phyloP scores from a whole-genome alignment of 169 alveolate genomes.

The Cyclospora cayetanensis region DNA sequence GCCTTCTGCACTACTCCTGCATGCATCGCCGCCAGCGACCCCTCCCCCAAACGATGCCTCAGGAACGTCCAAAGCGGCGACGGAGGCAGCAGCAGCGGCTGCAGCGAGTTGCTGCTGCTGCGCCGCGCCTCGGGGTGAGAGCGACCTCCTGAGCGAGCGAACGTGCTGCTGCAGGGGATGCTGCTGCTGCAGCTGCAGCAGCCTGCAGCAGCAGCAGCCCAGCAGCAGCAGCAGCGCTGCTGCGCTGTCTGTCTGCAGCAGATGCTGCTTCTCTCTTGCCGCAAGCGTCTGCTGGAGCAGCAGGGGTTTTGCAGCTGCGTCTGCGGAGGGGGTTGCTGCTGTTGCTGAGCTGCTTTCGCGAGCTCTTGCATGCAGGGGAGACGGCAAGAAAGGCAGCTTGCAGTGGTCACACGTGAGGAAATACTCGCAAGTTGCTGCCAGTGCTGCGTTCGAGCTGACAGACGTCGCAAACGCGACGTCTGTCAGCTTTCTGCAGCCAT shows the following conservation, averaged over 20 bases:
- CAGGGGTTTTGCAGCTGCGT: background rate
- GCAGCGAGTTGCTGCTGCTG: background rate
- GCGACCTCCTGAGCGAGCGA: background rate
- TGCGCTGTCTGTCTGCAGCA: background rate
- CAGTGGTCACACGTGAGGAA: background rate
- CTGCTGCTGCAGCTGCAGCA: conserved; percentile 3
- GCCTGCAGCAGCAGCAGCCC: conserved; percentile 10
- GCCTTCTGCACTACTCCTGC: conserved; percentile 25
- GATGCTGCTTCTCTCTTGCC: background rate
- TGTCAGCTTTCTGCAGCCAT: too few relatives aligned
- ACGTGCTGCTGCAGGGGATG: background rate
- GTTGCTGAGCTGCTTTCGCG: background rate
- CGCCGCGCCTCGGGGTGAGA: background rate
- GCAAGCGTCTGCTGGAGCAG: background rate
- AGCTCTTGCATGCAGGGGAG: background rate
- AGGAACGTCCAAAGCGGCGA: background rate
- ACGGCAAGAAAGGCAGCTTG: background rate
- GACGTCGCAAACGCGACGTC: too few relatives aligned
- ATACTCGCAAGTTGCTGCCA: background rate
- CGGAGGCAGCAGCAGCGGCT: background rate
- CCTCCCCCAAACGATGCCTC: background rate
- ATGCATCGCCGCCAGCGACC: background rate
- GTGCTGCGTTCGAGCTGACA: too few relatives aligned
- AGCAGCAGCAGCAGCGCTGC: background rate
- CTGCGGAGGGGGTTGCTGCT: background rate